Evolutionary conservation across 1,284 basidiomycete species (phyloP), one percentile per base, ranked within the genome.

Genomic region (Thelephora terrestris): DNA sequence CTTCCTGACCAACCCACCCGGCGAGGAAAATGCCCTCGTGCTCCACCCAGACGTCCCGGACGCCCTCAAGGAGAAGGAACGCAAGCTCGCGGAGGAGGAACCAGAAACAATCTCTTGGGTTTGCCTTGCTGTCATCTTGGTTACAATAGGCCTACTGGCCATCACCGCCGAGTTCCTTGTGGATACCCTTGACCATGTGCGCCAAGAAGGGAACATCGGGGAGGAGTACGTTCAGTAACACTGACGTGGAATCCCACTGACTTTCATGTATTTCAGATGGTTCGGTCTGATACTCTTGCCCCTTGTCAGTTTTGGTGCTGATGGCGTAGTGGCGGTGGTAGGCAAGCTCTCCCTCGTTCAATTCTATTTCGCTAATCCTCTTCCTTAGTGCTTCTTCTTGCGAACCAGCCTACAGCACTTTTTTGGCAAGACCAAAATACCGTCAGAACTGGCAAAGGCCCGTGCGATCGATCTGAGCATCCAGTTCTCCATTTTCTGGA

Each of bases 221-320:
- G 60, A 71, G 54, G 79, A 81, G 74, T 81, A 53, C 43, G 73
- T 59, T 5, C 20, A 42, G 7, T 14, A 5, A 5, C 18, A 10
- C 38, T 24, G 9, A 16, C 3, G 34, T 38, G 37, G 27, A 18
- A 42, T 14, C 9, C 29, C 29, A 32, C n/a, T 40, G 46, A 43
- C 37, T 34, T 12, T 32, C 23, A 40, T 47, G 45, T 14, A 32
- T 12, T 36, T 7, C 7, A 79, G 78, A 55, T 84, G 79, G 79
- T 83, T 85, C 57, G 83, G 83, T 20, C 64, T 85, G 48, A 70
- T 85, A 45, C 66, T 86, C 5, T 70, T 85, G 1, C 83, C 83
- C 0, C 63, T 85, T 46, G 71, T 83, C 12, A 84, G 82, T 3
- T 86, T 81, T 63, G 75, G 78, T 4, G 81, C 78, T 2, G 81